These are phyloP conservation scores for Scutellaria baicalensis DNA, from an alignment of 257 asterid species.

Conservation along the genomic window DNA sequence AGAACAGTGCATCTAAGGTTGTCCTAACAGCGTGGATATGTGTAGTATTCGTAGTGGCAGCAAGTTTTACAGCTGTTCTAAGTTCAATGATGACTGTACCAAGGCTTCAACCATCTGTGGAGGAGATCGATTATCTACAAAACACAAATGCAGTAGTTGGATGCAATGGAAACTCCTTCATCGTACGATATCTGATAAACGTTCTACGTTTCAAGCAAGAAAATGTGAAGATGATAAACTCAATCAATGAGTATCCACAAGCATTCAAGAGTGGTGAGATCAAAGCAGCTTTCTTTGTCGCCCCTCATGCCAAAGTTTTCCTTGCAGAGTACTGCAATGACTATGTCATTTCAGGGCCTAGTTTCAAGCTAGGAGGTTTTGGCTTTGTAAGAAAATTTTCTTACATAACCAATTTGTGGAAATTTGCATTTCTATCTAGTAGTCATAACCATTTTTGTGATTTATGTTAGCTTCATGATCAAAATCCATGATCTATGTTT, in stretches of 20 bases:
- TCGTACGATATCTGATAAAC: conserved; percentile 24
- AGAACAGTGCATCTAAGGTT: conserved; percentile 33
- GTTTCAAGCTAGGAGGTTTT: conserved; percentile 55
- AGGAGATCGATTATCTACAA: conserved; percentile 30
- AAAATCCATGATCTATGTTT: too few relatives aligned
- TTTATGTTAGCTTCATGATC: too few relatives aligned
- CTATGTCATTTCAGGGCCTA: conserved; percentile 39
- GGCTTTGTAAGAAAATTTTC: conserved; percentile 48
- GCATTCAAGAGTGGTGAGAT: conserved; percentile 42
- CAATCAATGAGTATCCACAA: conserved; percentile 31
- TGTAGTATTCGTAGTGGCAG: conserved; percentile 32
- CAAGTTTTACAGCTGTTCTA: conserved; percentile 55
- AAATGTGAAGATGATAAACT: conserved; percentile 22
- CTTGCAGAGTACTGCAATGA: conserved; percentile 47
- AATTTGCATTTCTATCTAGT: too few relatives aligned
- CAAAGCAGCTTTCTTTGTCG: conserved; percentile 56
- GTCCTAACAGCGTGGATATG: conserved; percentile 49
- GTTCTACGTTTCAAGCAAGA: conserved; percentile 31
- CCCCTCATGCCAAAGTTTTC: conserved; percentile 56
- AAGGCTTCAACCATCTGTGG: conserved; percentile 35
- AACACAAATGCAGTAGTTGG: conserved; percentile 42
- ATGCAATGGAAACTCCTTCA: conserved; percentile 46
- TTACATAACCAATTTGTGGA: not conserved
- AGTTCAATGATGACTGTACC: conserved; percentile 56
- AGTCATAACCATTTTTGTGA: too few relatives aligned